Evolutionary conservation across 495 filamentous ascomycete genomes (phyloP), one percentile per base, ranked within the genome.

Genomic region (Aspergillus leporis): DNA sequence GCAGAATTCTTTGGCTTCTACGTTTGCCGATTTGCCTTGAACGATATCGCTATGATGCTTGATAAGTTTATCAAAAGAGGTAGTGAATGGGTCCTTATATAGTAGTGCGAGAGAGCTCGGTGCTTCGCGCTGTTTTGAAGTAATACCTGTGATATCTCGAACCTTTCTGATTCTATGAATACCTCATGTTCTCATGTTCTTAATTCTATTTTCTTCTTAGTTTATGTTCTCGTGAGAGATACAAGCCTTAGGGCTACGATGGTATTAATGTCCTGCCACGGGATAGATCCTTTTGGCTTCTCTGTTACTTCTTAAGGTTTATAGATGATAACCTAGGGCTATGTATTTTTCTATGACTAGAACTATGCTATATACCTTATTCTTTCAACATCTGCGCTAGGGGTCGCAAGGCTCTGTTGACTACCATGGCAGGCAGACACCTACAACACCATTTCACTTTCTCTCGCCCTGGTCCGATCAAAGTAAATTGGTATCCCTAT

Each of bases 1-100:
- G 91, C 95, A 31, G 94, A 98, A 67, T 98, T 98, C 76, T 98
- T 98, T 71, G 93, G 87, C 30, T 97, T 98, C 73, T 98, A 92
- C 69, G 81, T 98, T 18, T 97, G 93, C 72, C 90, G 95, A 16
- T 98, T 98, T 69, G 92, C 91, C 30, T 73, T 98, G 48, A 79
- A 88, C 8, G 94, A 98, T 73, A 76, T 98, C 59, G 81, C 85
- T 41, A 67, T 96, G 70, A 83, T 98, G 78, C 79, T 98, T 67
- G 94, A 98, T 72, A 98, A 98, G 72, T 98, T 93, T 67, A 86
- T 98, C 69, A 98, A 98, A 80, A 84, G 93, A 59, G 91, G 93
- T 34, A 95, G 86, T 63, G 93, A 98, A 76, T 98, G 93, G 93
- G 94, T 95, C 48, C 77, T 97, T 61, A 81, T 80, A 28, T 77